Evolutionary conservation across 768 basidiomycete species (phyloP), one percentile per base, ranked within the genome.

Genomic region (Suillus paluster): DNA sequence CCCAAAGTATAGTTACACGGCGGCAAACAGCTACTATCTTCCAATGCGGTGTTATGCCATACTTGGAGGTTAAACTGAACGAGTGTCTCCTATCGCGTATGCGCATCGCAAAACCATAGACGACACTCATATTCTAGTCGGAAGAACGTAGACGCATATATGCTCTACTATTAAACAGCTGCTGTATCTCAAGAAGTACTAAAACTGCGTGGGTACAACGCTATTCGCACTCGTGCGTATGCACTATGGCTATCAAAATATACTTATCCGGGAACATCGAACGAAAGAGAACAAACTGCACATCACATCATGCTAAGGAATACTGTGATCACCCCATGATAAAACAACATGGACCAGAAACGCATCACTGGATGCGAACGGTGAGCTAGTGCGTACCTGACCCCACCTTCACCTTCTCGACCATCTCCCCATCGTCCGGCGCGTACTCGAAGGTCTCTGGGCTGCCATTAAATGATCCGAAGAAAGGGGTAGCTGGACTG

Each of bases 401-500:
- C 38, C 66, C 70, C 34, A 41, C 63, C 64, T 67, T 76, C 42
- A 67, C 41, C 56, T 62, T 73, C 53, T 70, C 70, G 61, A 75
- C 71, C 1, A 62, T 30, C 41, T 57, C 49, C 5, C 68, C 71
- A 25, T 75, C 70, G 42, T 45, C 62, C 39, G 64, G 60, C 65
- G 67, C 45, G 34, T 61, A 64, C 21, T 74, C 75, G 63, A 77
- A 80, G 25, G 58, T 63, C 27, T 77, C 78, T 56, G 72, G 68
- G 34, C 65, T 62, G 23, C 70, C 57, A 11, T 65, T 54, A 21
- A 55, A 89, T 9, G 85, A 83, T 30, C 84, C 83, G 73, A 89
- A 86, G 76, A 89, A 90, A 12, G 88, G 88, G 12, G 88, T 90
- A 12, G 87, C 83, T 19, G 89, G 89, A 69, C 89, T 90, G 59